phyloP scores from a whole-genome alignment of 495 filamentous ascomycete genomes.

The Staphylotrichum longicolle region DNA sequence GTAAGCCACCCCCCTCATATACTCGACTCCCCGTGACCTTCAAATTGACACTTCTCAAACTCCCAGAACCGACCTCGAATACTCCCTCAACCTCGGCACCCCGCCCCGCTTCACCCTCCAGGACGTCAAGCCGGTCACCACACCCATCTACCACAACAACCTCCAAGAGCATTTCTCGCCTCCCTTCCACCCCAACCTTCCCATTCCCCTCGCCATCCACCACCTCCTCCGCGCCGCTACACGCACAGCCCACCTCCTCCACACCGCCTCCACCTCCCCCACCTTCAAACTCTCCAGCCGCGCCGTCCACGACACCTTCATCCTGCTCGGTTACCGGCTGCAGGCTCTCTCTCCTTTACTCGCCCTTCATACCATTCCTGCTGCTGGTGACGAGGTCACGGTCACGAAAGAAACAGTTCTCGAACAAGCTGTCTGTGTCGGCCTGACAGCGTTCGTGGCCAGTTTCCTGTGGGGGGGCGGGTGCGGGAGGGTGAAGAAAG shows the following conservation, averaged over 20 bases:
- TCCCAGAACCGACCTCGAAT: slow-evolving; percentile 5
- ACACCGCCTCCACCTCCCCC: not conserved
- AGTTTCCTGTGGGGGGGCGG: not conserved
- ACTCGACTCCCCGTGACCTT: too few relatives aligned
- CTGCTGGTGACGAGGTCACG: too few relatives aligned
- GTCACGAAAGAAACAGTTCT: too few relatives aligned
- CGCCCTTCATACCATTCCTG: too few relatives aligned
- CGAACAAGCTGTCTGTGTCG: not conserved
- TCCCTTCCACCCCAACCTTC: not conserved
- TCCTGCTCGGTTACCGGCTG: slow-evolving; percentile 3
- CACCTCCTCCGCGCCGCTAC: slow-evolving; percentile 3
- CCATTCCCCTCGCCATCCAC: not conserved
- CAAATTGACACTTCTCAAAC: too few relatives aligned
- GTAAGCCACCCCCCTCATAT: not conserved
- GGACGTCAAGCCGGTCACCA: not conserved
- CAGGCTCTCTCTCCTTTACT: not conserved
- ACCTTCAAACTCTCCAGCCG: not conserved
- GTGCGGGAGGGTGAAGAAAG: not conserved
- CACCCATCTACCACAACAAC: not conserved
- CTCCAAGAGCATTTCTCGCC: too few relatives aligned
- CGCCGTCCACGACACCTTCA: slow-evolving; percentile 7
- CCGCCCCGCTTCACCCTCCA: slow-evolving; percentile 3
- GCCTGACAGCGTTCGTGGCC: slow-evolving; percentile 1
- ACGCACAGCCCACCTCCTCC: not conserved
- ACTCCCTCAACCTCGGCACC: not conserved